Percentiles rank a stretch among this genome's conserved stretches.
phyloP scores from a whole-genome alignment of 805 yeast genomes.

The Torulaspora delbrueckii region DNA sequence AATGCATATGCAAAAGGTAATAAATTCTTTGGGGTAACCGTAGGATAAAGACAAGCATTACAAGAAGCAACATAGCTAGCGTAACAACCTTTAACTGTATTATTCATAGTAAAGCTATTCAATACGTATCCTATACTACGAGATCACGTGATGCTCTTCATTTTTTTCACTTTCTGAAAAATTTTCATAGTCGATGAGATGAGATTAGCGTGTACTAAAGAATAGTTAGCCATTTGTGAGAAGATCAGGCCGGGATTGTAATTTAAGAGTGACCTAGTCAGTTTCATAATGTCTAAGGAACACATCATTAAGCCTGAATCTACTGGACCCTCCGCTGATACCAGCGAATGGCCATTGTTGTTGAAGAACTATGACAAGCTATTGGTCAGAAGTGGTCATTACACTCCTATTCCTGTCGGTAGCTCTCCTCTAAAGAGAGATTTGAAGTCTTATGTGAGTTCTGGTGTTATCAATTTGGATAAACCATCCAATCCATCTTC shows the following conservation, averaged over 20 bases:
- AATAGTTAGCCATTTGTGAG: neutral
- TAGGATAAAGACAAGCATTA: neutral
- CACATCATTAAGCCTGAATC: conserved; percentile 87
- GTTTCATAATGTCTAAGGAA: conserved; percentile 49
- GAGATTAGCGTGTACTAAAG: conserved; percentile 11
- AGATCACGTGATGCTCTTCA: conserved; percentile 7
- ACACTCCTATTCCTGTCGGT: conserved; percentile 96
- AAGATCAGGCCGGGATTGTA: neutral
- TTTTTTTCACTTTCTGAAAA: conserved; percentile 6
- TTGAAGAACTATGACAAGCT: conserved; percentile 91
- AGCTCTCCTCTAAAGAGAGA: conserved; percentile 93
- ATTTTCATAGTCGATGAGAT: conserved; percentile 18
- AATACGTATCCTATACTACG: neutral
- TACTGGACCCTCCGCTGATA: conserved; percentile 71
- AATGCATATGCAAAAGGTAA: conserved; percentile 42
- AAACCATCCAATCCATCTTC: conserved; percentile 98
- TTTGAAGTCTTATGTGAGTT: conserved; percentile 77
- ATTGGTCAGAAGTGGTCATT: conserved; percentile 92
- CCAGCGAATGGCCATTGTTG: conserved; percentile 93
- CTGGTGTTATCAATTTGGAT: conserved; percentile 96
- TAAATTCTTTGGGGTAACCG: neutral
- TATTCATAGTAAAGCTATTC: neutral
- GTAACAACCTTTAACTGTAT: neutral
- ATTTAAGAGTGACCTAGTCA: neutral
- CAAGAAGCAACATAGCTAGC: neutral